phyloP scores from a whole-genome alignment of 805 yeast genomes.

The Wickerhamomyces kurtzmanii region DNA sequence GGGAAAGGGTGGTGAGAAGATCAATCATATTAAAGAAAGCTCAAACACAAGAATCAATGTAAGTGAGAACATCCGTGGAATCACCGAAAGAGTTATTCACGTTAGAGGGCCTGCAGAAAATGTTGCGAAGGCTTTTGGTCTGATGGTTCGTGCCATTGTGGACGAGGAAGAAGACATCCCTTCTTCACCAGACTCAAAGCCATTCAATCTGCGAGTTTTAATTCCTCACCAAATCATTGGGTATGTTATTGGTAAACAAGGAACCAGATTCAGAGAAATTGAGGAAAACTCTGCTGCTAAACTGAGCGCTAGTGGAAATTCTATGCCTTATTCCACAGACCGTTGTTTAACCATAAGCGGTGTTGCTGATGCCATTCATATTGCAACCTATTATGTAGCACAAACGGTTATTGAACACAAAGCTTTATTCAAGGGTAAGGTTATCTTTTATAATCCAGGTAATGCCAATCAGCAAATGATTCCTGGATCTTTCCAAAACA shows the following conservation, averaged over 20 bases:
- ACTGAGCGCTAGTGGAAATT: conserved; percentile 62
- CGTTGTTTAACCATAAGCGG: conserved; percentile 62
- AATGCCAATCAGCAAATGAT: conserved; percentile 5
- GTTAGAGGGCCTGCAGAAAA: conserved; percentile 68
- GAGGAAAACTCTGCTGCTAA: conserved; percentile 76
- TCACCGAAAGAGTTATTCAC: conserved; percentile 65
- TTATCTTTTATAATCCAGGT: conserved; percentile 47
- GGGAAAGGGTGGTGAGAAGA: conserved; percentile 74
- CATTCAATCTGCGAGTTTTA: conserved; percentile 47
- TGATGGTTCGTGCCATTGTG: conserved; percentile 54
- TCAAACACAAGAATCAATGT: conserved; percentile 61
- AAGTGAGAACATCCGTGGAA: conserved; percentile 60
- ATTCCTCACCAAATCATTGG: conserved; percentile 79
- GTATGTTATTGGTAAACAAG: conserved; percentile 69
- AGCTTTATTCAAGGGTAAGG: conserved; percentile 38
- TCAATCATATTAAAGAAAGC: conserved; percentile 50
- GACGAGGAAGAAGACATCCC: conserved; percentile 61
- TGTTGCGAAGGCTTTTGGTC: conserved; percentile 76
- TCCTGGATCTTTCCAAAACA: conserved; percentile 1
- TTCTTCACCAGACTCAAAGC: conserved; percentile 43
- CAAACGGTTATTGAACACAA: conserved; percentile 57
- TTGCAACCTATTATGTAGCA: conserved; percentile 68
- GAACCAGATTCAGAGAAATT: conserved; percentile 66
- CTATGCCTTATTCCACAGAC: conserved; percentile 71
- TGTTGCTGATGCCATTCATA: conserved; percentile 80